These are phyloP conservation scores for Cantharellus cinnabarinus DNA, from an alignment of 768 basidiomycete species.

Conservation along the genomic window DNA sequence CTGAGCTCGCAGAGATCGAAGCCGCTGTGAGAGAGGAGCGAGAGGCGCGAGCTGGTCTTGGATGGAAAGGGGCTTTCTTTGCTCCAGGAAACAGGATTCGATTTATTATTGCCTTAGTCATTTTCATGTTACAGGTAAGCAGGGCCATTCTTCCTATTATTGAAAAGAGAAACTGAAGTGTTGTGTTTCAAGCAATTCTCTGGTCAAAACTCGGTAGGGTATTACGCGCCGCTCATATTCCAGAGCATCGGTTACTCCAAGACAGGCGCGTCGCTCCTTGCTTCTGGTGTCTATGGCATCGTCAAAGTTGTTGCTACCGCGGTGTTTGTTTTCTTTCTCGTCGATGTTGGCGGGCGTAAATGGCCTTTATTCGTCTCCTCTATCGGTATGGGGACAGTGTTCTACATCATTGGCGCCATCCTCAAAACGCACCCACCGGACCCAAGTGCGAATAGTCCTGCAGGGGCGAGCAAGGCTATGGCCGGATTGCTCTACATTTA, in stretches of 20 bases:
- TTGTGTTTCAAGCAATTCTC: conserved; percentile 37
- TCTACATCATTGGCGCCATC: conserved; percentile 71
- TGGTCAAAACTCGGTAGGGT: conserved; percentile 52
- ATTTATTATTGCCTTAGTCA: conserved; percentile 66
- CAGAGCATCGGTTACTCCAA: conserved; percentile 16
- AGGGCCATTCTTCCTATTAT: not conserved
- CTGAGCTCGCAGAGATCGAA: conserved; percentile 42
- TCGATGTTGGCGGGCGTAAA: conserved; percentile 18
- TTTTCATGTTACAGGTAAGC: conserved; percentile 13
- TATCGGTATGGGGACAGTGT: conserved; percentile 55
- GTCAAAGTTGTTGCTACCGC: conserved; percentile 21
- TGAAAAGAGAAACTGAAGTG: conserved; percentile 23
- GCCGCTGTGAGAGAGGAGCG: conserved; percentile 60
- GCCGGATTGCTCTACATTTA: conserved; percentile 74
- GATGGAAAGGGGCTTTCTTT: conserved; percentile 49
- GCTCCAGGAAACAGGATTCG: conserved; percentile 66
- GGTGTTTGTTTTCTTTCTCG: conserved; percentile 19
- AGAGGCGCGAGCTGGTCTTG: conserved; percentile 40
- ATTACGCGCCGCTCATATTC: conserved; percentile 20
- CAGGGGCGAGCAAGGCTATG: conserved; percentile 43
- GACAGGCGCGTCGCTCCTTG: conserved; percentile 16
- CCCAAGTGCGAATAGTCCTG: conserved; percentile 12
- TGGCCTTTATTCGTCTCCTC: conserved; percentile 39
- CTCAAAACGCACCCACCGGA: conserved; percentile 57
- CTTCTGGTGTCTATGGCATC: conserved; percentile 20